Conservation (phyloP, 495 filamentous ascomycete species). For the Penicillium canariense region DNA sequence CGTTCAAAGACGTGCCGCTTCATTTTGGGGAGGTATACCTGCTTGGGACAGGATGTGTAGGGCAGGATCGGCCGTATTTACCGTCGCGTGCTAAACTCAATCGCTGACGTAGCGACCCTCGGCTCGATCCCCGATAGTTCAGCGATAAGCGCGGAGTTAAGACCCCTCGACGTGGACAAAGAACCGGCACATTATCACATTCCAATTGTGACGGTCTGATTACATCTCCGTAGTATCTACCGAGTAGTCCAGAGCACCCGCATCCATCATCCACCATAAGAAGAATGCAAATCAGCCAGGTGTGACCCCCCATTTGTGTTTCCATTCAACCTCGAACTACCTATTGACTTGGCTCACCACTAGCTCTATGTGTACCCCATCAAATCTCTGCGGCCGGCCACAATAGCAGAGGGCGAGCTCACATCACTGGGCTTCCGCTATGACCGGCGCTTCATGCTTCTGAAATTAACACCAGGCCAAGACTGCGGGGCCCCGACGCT, state of each 20-base stretch:
- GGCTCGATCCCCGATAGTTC: constrained; percentile 2
- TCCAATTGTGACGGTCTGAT: too few species aligned
- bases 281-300: constrained; percentile 43
- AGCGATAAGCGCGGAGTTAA: constrained; percentile 7
- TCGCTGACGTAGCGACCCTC: neutral
- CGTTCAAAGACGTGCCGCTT: neutral
- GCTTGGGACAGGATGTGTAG: neutral
- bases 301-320: constrained; percentile 23
- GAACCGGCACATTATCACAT: neutral
- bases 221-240: too few species aligned
- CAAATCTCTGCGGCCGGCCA: constrained; percentile 72
- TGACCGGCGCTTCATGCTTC: constrained; percentile 79
- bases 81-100: neutral
- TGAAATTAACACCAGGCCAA: constrained; percentile 45
- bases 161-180: neutral
- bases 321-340: neutral
- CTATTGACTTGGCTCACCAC: neutral
- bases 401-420: constrained; percentile 53
- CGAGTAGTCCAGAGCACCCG: too few species aligned
- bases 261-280: too few species aligned
- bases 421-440: constrained; percentile 67
- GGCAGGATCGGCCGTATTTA: neutral
- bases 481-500: constrained; percentile 31
- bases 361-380: constrained; percentile 87
- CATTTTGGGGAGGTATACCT: neutral